Base-by-base conservation (phyloP, 257 asterid species). In the Rubia yunnanensis region DNA sequence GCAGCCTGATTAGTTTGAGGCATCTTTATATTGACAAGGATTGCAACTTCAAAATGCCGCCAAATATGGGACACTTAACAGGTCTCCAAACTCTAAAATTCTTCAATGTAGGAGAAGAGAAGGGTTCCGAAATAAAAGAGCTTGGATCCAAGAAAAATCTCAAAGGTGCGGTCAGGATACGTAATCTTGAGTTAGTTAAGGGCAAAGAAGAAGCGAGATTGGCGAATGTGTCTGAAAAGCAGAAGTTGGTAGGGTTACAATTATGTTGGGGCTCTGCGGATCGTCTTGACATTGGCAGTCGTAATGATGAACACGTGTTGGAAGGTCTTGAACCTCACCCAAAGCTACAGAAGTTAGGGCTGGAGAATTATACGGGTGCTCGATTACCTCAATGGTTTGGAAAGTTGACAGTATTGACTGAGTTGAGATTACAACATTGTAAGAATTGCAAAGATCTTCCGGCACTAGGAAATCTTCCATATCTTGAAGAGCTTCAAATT, bases 321-420 rank as follows among this genome's bases (percentile, higher is more conserved):
- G 74, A 76, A 50, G 81, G 79, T 61, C 84, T 79, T 13, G 70
- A 67, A 10, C 78, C 81, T 17, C 79, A 70, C 35, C 73, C 72
- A 11, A 76, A 80, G 67, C 10, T 80, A 49, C 60, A 73, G 26
- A 62, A 66, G 14, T 58, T 80, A 15, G 30, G 11, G 0, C 28
- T 76, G 18, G 1, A 3, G 0, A 55, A 48, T n/a, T 79, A 68
- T 30, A 50, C 18, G 41, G 76, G 79, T 27, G 55, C 13, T 15
- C 60, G 39, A 23, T 64, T 79, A 15, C 71, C 84, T 5, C 6
- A 17, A 36, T 76, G 82, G 84, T 28, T 72, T 26, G 63, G 59
- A 72, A 66, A 55, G 3, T 63, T 61, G 76, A 38, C 14, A 59
- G 49, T 39, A 8, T 39, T 75, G 64, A 48, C 30, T 5, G 10